Percentiles rank a stretch among this genome's conserved stretches.
Evolutionary conservation across 352 stramenopile genomes (phyloP).

Genomic region (Phytophthora melonis): DNA sequence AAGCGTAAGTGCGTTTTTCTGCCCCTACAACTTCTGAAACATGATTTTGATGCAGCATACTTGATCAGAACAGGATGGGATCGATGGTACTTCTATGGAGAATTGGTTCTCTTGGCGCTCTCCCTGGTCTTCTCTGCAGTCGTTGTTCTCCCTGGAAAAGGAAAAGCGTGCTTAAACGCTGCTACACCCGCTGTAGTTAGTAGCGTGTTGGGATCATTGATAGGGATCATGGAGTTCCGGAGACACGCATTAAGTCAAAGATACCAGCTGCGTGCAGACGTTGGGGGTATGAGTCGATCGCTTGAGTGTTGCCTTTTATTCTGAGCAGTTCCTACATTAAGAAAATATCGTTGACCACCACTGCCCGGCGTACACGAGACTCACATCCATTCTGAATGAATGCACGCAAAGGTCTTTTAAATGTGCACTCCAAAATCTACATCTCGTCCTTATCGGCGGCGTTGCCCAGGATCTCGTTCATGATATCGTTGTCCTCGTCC

Average conservation of each 20-base stretch:
- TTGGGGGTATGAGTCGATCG: slow-evolving; percentile 35
- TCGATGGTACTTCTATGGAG: too few relatives aligned
- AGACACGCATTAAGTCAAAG: slow-evolving; percentile 32
- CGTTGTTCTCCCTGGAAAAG: too few relatives aligned
- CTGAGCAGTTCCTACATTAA: slow-evolving; percentile 23
- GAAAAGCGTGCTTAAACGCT: too few relatives aligned
- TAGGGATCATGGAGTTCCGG: slow-evolving; percentile 1
- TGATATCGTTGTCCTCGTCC: slow-evolving; percentile 87
- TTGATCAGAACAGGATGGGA: too few relatives aligned
- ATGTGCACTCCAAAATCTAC: slow-evolving; percentile 42
- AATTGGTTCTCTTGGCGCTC: too few relatives aligned
- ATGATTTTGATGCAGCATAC: too few relatives aligned
- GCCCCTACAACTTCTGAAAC: too few relatives aligned
- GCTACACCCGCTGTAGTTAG: too few relatives aligned
- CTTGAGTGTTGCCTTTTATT: slow-evolving; percentile 34
- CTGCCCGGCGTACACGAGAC: slow-evolving; percentile 29
- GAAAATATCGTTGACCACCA: slow-evolving; percentile 33
- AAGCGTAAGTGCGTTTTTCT: too few relatives aligned
- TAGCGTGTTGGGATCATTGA: too few relatives aligned
- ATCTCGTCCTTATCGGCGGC: slow-evolving; percentile 80
- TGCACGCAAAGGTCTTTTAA: slow-evolving; percentile 25
- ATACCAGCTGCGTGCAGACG: slow-evolving; percentile 25
- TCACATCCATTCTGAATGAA: slow-evolving; percentile 13
- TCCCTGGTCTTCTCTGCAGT: too few relatives aligned
- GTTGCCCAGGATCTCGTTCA: slow-evolving; percentile 84